A percentile compares a stretch with the other conserved stretches of the same genome.
phyloP scores from a whole-genome alignment of 176 grass and related monocot genomes.

The Cymbopogon citratus region DNA sequence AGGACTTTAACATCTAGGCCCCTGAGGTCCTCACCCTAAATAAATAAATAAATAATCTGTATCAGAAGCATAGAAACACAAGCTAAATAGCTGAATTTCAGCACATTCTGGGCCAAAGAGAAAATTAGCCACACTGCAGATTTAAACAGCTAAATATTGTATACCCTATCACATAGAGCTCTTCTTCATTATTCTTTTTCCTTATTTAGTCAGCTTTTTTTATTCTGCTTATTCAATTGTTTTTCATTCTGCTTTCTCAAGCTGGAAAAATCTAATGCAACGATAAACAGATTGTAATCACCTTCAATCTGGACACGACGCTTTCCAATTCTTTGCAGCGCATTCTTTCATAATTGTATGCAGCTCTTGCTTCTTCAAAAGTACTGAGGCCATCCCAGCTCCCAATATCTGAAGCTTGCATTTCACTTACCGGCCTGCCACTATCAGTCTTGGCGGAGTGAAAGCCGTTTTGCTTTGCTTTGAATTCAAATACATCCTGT shows the following conservation, averaged over 20 bases:
- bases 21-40: constrained; percentile 73
- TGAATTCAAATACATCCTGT: constrained; percentile 53
- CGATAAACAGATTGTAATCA: constrained; percentile 6
- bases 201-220: neutral
- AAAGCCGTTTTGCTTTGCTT: constrained; percentile 55
- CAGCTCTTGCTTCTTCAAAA: constrained; percentile 66
- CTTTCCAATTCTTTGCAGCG: constrained; percentile 73
- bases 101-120: neutral
- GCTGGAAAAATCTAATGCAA: neutral
- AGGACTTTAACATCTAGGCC: constrained; percentile 71
- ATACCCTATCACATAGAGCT: neutral
- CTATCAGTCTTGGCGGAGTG: constrained; percentile 36
- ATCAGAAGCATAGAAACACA: constrained; percentile 17
- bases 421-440: constrained; percentile 12
- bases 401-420: constrained; percentile 41
- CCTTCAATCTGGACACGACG: constrained; percentile 78
- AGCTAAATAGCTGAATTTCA: neutral
- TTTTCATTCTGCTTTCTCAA: neutral
- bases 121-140: neutral
- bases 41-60: constrained; percentile 1
- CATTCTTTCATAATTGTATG: constrained; percentile 59
- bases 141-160: neutral
- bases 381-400: constrained; percentile 44
- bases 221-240: neutral
- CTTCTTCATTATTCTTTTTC: neutral